Percentiles rank a stretch among this genome's conserved stretches.
Conservation (phyloP, 83 land plant species). For the Larix sibirica region DNA sequence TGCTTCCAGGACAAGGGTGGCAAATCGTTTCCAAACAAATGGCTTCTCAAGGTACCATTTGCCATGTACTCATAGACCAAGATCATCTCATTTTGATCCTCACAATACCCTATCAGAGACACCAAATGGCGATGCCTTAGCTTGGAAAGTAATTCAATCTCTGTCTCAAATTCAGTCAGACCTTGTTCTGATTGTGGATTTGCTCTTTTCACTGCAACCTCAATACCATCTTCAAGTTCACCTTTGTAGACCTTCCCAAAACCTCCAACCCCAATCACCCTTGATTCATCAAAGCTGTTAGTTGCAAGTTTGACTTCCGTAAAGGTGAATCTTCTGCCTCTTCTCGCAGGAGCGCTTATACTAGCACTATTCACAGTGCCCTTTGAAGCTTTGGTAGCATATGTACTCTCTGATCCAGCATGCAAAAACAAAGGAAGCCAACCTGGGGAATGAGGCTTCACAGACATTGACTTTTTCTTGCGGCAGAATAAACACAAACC, state of each 20-base stretch:
- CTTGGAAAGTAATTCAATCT: conserved; percentile 38
- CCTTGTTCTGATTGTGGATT: conserved; percentile 82
- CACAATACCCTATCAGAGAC: conserved; percentile 53
- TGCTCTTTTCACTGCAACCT: conserved; percentile 73
- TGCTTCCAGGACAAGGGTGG: conserved; percentile 51
- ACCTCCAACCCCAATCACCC: conserved; percentile 75
- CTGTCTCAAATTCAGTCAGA: conserved; percentile 49
- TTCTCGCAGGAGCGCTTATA: background rate
- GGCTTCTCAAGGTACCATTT: conserved; percentile 47
- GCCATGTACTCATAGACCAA: conserved; percentile 62
- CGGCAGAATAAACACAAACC: conserved; percentile 10
- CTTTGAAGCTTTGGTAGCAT: conserved; percentile 17
- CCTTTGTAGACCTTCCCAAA: conserved; percentile 85
- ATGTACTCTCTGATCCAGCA: conserved; percentile 18
- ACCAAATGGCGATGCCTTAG: conserved; percentile 54
- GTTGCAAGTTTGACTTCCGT: conserved; percentile 61
- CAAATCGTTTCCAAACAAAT: conserved; percentile 34
- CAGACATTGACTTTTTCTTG: conserved; percentile 12
- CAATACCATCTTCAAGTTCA: conserved; percentile 53
- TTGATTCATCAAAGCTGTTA: conserved; percentile 61
- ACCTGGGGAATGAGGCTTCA: conserved; percentile 24
- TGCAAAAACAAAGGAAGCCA: conserved; percentile 40
- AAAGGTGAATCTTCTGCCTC: conserved; percentile 46
- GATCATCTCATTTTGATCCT: conserved; percentile 56
- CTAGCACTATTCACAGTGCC: background rate